Evolutionary conservation across 768 basidiomycete genomes (phyloP).

Genomic region (Bullera alba): DNA sequence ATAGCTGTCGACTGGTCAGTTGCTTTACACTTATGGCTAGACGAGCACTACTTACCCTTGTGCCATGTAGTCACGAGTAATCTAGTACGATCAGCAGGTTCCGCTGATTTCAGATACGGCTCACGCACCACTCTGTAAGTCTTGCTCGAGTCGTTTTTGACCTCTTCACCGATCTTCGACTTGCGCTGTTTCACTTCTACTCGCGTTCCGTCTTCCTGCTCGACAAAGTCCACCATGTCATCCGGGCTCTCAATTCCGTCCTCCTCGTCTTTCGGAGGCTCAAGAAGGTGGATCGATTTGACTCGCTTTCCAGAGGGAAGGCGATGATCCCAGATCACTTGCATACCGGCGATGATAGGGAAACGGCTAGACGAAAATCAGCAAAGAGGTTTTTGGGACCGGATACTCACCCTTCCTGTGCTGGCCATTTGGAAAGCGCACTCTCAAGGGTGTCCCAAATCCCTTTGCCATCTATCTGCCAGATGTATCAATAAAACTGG

Average conservation of each 20-base stretch:
- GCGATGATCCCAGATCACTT: conserved; percentile 79
- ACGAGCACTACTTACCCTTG: conserved; percentile 16
- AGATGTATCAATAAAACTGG: not conserved
- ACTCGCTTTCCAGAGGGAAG: conserved; percentile 65
- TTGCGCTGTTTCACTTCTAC: conserved; percentile 38
- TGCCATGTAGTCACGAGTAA: conserved; percentile 72
- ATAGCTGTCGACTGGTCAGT: conserved; percentile 53
- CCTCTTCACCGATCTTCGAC: conserved; percentile 47
- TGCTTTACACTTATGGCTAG: not conserved
- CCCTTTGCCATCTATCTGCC: conserved; percentile 57
- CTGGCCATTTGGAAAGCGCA: conserved; percentile 69
- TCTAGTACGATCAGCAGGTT: conserved; percentile 11
- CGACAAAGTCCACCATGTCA: conserved; percentile 36
- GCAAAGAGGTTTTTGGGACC: not conserved
- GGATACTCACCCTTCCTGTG: conserved; percentile 69
- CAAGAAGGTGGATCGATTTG: conserved; percentile 52
- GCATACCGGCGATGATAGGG: conserved; percentile 75
- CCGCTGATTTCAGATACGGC: not conserved
- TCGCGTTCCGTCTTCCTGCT: conserved; percentile 39
- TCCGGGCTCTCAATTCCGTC: conserved; percentile 28
- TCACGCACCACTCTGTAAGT: conserved; percentile 62
- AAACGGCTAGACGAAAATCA: conserved; percentile 60
- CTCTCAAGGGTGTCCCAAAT: conserved; percentile 75
- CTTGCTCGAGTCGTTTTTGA: conserved; percentile 54
- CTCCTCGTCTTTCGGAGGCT: conserved; percentile 48